Conservation (phyloP, 2,329 filamentous ascomycete genomes). For the Ophiostoma novo-ulmi region DNA sequence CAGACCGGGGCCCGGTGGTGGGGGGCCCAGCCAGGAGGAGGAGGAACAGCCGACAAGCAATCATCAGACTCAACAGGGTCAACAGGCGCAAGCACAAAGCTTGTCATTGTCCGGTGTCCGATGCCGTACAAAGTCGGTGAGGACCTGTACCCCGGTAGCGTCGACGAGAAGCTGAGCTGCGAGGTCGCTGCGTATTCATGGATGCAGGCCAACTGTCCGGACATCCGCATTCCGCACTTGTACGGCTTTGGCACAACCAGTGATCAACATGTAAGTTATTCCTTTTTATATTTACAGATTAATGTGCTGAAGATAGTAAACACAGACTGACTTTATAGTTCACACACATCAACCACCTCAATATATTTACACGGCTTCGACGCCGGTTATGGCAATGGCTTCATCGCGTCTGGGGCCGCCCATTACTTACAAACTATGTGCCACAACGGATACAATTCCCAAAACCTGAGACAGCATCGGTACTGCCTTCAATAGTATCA, state of each 20-base stretch:
- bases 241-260: slow-evolving; percentile 27
- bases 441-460: background rate
- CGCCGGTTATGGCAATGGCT: slow-evolving; percentile 17
- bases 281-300: background rate
- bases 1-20: slow-evolving; percentile 16
- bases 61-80: too few species aligned
- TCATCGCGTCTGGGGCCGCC: background rate
- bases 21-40: background rate
- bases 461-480: background rate
- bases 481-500: background rate
- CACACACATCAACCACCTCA: background rate
- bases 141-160: slow-evolving; percentile 10
- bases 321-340: background rate
- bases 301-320: background rate
- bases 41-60: background rate
- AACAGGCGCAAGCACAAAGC: background rate
- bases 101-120: slow-evolving; percentile 13
- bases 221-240: slow-evolving; percentile 36
- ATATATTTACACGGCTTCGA: background rate
- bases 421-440: slow-evolving; percentile 6
- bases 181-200: slow-evolving; percentile 40
- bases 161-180: slow-evolving; percentile 33
- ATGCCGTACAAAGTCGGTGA: slow-evolving; percentile 16
- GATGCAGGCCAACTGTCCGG: slow-evolving; percentile 37
- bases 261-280: slow-evolving; percentile 16